These are phyloP conservation scores for Aspergillus sp. DNA, from an alignment of 2,329 filamentous ascomycete genomes.

Conservation along the genomic window DNA sequence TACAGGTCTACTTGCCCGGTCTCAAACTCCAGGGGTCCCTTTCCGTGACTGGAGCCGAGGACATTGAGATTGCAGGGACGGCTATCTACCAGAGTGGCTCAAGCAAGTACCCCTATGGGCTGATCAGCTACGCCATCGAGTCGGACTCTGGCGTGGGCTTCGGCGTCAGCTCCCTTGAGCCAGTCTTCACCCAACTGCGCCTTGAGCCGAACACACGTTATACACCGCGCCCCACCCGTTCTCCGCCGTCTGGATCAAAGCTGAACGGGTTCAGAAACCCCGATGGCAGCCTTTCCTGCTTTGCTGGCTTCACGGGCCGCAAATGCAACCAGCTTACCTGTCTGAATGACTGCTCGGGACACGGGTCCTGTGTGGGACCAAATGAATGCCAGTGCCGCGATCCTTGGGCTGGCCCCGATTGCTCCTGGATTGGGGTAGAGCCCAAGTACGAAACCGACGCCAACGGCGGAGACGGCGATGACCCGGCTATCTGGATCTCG, in stretches of 20 bases:
- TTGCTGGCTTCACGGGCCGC: conserved; percentile 6
- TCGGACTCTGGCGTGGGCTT: conserved; percentile 32
- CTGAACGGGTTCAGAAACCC: background rate
- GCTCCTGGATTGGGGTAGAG: conserved; percentile 4
- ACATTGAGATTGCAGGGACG: conserved; percentile 45
- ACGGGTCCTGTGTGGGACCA: conserved; percentile 5
- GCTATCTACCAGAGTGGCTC: conserved; percentile 42
- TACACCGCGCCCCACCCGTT: background rate
- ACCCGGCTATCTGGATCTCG: conserved; percentile 9
- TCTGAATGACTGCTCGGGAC: conserved; percentile 1
- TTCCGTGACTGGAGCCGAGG: conserved; percentile 36
- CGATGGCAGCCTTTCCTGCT: conserved; percentile 5
- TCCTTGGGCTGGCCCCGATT: conserved; percentile 5
- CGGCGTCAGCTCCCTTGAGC: conserved; percentile 4
- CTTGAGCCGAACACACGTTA: conserved; percentile 3
- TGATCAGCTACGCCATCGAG: conserved; percentile 44
- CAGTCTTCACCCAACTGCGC: background rate
- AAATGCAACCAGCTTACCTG: background rate
- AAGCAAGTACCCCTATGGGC: conserved; percentile 37
- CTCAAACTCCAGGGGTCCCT: conserved; percentile 40
- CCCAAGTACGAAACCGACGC: conserved; percentile 8
- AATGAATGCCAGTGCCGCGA: conserved; percentile 2
- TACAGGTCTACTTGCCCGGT: conserved; percentile 41
- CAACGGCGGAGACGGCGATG: conserved; percentile 9
- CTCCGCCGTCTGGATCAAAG: background rate